Evolutionary conservation across 75 land plant genomes (phyloP), one percentile per base, ranked within the genome.

Genomic region (Pseudotsuga menziesii): DNA sequence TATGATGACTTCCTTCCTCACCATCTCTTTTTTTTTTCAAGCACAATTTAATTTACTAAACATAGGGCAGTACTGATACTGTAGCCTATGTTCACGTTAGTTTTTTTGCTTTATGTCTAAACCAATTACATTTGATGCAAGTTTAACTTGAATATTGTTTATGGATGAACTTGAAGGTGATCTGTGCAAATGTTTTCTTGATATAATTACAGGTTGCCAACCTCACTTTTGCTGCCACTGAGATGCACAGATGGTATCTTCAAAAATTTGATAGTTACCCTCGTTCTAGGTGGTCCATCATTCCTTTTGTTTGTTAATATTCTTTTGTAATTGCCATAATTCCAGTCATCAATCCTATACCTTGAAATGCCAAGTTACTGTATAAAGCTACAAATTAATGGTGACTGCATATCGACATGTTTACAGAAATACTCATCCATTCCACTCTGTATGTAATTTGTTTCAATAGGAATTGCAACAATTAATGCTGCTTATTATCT

Each of bases 191-290:
- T 75, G 19, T 44, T 57, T 16, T 35, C 29, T 4, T 80, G 69
- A 58, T 16, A 12, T 74, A 44, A 27, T 79, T 56, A 26, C 88
- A 88, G 90, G 90, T 86, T 44, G 75, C 84, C 70, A 88, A 90
- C 70, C 87, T 90, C 58, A 69, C 29, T 3, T 80, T 90, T 78
- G 90, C 90, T 35, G 92, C 92, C 26, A 81, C 57, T 72, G 92
- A 90, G 77, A 90, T 85, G 14, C 90, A 90, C 29, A 83, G 79
- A 54, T 90, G 92, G 92, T 90, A 90, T 74, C 82, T 77, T 15
- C 78, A 75, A 2, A 88, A 90, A 58, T 90, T 90, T 76, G 86
- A 90, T 5, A 76, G 78, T 75, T 90, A 90, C 62, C 92, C 92
- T 4, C 70, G 67, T 0, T 81, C 79, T 35, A 77, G 92, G 8